Evolutionary conservation across 2,329 filamentous ascomycete genomes (phyloP), one percentile per base, ranked within the genome.

Genomic region (Colletotrichum sp.): DNA sequence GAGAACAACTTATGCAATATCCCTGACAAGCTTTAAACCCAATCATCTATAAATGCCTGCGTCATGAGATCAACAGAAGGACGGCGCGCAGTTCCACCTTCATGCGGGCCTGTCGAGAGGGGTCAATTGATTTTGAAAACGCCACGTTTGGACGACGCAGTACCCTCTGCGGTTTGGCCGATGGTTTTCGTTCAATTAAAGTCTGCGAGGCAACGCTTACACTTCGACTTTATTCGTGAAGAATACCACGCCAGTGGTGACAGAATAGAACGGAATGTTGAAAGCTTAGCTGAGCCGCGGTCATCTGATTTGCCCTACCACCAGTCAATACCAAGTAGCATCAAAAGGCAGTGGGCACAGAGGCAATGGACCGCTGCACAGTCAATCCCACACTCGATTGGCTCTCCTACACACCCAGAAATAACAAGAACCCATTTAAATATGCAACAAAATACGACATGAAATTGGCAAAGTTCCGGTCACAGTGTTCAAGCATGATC

Each of bases 391-490:
- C 36, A 39, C 16, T 18, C 15, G 0, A 2, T 39, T 39, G 36
- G 16, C 34, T 36, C 44, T 48, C 1, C n/a, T 13, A 4, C 10
- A 48, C 1, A 48, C 13, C 10, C 2, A 22, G 44, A 48, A 12
- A 13, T 22, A 22, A 1, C 9, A 48, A 13, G 9, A n/a, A 7
- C n/a, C 44, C n/a, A 48, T 22, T 48, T 13, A 22, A 1, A 48
- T 12, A 4, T 6, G 44, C n/a, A 48, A 22, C 5, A 13, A 48
- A 0, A 48, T 6, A 13, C 10, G 3, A 16, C 0, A 22, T 3
- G 44, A 22, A 10, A 7, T 13, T 48, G n/a, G 6, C 44, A 48
- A 13, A 13, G 5, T 13, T 22, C 44, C 5, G n/a, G 1, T 22
- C 44, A 12, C 44, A 0, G 12, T 5, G n/a, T 22, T 5, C n/a